Evolutionary conservation across 495 filamentous ascomycete genomes (phyloP).

Genomic region (Penicillium canariense): DNA sequence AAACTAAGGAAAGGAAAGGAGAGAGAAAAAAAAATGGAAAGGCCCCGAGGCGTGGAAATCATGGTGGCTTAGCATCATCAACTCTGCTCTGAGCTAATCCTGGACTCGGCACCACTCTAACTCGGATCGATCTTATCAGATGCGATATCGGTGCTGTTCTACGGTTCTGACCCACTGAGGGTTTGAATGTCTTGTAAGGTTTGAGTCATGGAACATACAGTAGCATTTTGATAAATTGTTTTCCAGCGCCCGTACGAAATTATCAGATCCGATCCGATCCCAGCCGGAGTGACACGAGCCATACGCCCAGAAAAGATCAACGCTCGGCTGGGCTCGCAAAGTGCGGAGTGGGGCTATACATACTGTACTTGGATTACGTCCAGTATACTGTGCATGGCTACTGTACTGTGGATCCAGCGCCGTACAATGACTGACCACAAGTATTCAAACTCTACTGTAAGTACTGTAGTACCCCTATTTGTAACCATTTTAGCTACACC

Average conservation of each 20-base stretch:
- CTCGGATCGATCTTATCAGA: slow-evolving; percentile 20
- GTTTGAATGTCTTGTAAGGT: background rate
- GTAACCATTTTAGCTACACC: too few species aligned
- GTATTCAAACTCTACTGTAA: too few species aligned
- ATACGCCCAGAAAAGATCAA: background rate
- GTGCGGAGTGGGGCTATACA: background rate
- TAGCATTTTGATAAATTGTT: too few species aligned
- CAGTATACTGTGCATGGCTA: too few species aligned
- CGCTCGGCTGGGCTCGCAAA: too few species aligned
- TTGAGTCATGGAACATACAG: background rate
- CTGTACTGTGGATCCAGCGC: too few species aligned
- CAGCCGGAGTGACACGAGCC: background rate
- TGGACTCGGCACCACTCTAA: background rate
- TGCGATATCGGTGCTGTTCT: slow-evolving; percentile 14
- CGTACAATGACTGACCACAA: too few species aligned
- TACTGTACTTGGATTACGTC: too few species aligned
- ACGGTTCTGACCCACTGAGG: background rate
- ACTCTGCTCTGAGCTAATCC: background rate
- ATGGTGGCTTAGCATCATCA: background rate
- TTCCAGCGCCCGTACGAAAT: background rate
- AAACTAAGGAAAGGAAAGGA: background rate
- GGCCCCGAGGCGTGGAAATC: background rate
- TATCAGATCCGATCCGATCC: slow-evolving; percentile 12
- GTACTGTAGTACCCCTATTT: too few species aligned
- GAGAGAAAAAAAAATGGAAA: background rate